These are phyloP conservation scores for Dicorynia guianensis DNA, from an alignment of 306 rosid species.

Conservation along the genomic window DNA sequence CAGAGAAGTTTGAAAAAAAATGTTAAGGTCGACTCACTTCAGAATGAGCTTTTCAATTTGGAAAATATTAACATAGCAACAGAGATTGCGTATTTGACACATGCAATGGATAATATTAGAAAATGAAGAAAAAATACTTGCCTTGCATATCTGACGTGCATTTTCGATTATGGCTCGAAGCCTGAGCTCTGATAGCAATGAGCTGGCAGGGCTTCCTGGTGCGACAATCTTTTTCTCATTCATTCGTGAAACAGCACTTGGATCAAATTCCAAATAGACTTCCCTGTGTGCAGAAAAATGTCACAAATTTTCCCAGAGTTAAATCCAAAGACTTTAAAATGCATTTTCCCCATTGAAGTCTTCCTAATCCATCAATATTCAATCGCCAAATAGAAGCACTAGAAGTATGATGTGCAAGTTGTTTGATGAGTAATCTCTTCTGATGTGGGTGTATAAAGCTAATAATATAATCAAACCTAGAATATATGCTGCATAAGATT, in stretches of 20 bases:
- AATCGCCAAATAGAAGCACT: slow-evolving; percentile 25
- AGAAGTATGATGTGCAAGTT: slow-evolving; percentile 14
- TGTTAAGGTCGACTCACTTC: slow-evolving; percentile 30
- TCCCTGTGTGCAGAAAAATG: slow-evolving; percentile 56
- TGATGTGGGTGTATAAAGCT: neutral
- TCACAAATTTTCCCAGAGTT: slow-evolving; percentile 37
- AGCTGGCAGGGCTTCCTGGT: slow-evolving; percentile 64
- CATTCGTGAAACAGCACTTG: slow-evolving; percentile 60
- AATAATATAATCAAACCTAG: slow-evolving; percentile 4
- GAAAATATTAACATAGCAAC: neutral
- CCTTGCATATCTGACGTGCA: slow-evolving; percentile 79
- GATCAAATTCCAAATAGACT: slow-evolving; percentile 75
- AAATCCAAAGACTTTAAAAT: slow-evolving; percentile 24
- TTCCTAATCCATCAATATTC: slow-evolving; percentile 20
- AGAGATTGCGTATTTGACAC: slow-evolving; percentile 24
- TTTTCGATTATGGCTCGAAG: slow-evolving; percentile 78
- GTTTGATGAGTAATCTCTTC: slow-evolving; percentile 36
- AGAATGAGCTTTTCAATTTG: slow-evolving; percentile 31
- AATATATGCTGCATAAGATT: slow-evolving; percentile 1
- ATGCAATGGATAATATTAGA: slow-evolving; percentile 5
- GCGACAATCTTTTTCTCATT: slow-evolving; percentile 69
- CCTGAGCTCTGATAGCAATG: slow-evolving; percentile 74
- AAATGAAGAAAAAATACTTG: slow-evolving; percentile 33
- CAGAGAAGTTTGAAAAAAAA: slow-evolving; percentile 47
- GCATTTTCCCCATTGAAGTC: slow-evolving; percentile 11